These are phyloP conservation scores for Vigna hirtella DNA, from an alignment of 306 rosid species.

Conservation along the genomic window DNA sequence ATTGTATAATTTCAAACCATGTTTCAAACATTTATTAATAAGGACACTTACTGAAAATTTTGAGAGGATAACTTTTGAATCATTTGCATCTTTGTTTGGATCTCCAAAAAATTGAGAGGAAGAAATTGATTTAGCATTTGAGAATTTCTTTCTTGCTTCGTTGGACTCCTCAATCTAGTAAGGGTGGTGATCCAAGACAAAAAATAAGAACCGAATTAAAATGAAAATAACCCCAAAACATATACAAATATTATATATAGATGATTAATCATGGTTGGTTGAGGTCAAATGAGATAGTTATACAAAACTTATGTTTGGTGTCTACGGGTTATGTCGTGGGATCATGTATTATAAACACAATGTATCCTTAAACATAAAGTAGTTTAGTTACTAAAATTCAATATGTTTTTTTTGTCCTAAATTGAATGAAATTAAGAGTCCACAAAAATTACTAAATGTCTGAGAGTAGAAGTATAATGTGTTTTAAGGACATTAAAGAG, in stretches of 20 bases:
- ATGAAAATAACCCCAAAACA: not conserved
- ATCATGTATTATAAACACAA: too few species aligned
- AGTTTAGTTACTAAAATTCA: not conserved
- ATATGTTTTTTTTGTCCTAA: not conserved
- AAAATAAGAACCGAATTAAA: not conserved
- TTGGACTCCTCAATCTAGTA: constrained; percentile 74
- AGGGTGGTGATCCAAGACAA: not conserved
- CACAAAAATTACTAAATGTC: not conserved
- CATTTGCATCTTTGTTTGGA: constrained; percentile 67
- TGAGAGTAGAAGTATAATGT: not conserved
- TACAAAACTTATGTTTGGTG: not conserved
- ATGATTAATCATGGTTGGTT: too few species aligned
- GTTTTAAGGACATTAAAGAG: not conserved
- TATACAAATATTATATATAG: not conserved
- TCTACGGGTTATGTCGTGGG: too few species aligned
- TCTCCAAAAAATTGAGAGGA: constrained; percentile 94
- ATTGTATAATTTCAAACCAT: not conserved
- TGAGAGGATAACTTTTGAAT: constrained; percentile 70
- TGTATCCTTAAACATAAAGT: too few species aligned
- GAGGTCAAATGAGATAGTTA: not conserved
- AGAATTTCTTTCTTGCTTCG: constrained; percentile 92
- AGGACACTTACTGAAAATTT: constrained; percentile 75
- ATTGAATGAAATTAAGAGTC: not conserved
- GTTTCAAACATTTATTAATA: constrained; percentile 24
- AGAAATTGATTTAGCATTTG: constrained; percentile 94